Conservation (phyloP, 192 early-diverging fungal genomes). For the Borealophlyctis nickersoniae region DNA sequence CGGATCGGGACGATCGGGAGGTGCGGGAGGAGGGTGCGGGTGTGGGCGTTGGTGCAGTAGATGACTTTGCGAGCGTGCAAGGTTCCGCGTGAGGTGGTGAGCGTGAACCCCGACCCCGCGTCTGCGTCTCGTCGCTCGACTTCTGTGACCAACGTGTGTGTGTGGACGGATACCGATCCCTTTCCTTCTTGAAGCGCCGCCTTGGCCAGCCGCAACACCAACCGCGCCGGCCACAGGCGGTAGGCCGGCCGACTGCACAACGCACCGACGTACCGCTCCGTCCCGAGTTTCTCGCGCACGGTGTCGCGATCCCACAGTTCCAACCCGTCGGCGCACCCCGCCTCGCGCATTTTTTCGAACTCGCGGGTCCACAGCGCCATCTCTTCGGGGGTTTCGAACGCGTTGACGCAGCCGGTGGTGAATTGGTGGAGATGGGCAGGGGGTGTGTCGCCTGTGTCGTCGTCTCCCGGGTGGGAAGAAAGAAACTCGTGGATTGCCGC, state of each 20-base stretch:
- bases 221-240: constrained; percentile 16
- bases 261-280: constrained; percentile 10
- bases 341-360: constrained; percentile 12
- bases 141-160: constrained; percentile 22
- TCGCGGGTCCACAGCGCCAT: constrained; percentile 7
- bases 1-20: constrained; percentile 42
- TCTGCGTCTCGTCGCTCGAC: not conserved
- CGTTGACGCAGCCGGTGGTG: constrained; percentile 12
- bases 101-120: not conserved
- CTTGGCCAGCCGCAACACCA: constrained; percentile 16
- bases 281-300: constrained; percentile 3
- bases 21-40: constrained; percentile 34
- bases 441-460: constrained; percentile 1
- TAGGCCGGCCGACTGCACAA: not conserved
- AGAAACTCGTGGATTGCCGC: constrained; percentile 17
- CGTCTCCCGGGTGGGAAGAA: not conserved
- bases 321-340: constrained; percentile 10
- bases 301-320: not conserved
- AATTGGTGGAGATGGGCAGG: constrained; percentile 19
- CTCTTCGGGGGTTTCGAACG: constrained; percentile 1
- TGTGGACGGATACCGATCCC: constrained; percentile 3
- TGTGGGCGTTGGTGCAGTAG: constrained; percentile 49
- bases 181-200: not conserved
- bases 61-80: constrained; percentile 32
- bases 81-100: constrained; percentile 18